These are phyloP conservation scores for Scenedesmus sp. DNA, from an alignment of 163 green algal genomes.

Conservation along the genomic window DNA sequence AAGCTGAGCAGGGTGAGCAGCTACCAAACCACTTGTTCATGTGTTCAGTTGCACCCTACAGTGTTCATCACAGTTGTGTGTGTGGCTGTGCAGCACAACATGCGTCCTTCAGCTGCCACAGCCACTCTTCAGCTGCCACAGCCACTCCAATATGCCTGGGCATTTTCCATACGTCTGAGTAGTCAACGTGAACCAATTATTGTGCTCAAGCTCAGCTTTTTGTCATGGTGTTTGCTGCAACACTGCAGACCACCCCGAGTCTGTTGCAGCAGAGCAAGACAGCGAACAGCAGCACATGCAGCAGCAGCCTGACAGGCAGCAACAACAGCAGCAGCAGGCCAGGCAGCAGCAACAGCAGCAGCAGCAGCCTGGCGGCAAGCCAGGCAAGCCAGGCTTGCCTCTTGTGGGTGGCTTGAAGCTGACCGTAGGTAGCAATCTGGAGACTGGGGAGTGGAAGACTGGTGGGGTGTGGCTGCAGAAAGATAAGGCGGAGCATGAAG, in stretches of 20 bases:
- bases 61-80: background rate
- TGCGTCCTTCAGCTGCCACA: background rate
- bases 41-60: too few species aligned
- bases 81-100: background rate
- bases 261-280: constrained; percentile 34
- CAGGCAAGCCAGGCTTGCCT: background rate
- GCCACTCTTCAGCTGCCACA: background rate
- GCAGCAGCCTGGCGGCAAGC: constrained; percentile 8
- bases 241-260: background rate
- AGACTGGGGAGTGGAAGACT: constrained; percentile 62
- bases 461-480: constrained; percentile 50
- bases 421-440: constrained; percentile 54
- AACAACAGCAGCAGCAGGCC: constrained; percentile 44
- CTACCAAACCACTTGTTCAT: too few species aligned
- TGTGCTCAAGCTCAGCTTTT: too few species aligned
- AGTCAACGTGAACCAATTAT: too few species aligned
- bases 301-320: constrained; percentile 5
- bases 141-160: background rate
- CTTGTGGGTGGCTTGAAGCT: constrained; percentile 41
- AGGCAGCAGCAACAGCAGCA: constrained; percentile 28
- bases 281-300: constrained; percentile 21
- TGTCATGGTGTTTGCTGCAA: background rate
- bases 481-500: constrained; percentile 28
- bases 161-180: too few species aligned
- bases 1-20: background rate